Conservation (phyloP, 495 filamentous ascomycete species). For the Thermochaetoides thermophila region DNA sequence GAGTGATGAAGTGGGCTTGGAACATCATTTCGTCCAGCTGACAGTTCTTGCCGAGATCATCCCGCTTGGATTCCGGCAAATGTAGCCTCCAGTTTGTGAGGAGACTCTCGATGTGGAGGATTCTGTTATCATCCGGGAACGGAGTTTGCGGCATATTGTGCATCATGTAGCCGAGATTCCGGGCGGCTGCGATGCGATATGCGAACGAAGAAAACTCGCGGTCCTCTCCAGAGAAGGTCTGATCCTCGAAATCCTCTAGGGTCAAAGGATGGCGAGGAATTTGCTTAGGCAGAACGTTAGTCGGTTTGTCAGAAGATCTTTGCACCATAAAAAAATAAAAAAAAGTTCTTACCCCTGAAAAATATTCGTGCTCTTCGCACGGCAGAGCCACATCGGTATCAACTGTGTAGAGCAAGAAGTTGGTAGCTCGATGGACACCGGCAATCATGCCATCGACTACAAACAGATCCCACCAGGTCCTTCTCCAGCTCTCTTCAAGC, state of each 20-base stretch:
- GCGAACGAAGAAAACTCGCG: slow-evolving; percentile 63
- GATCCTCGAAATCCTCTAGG: slow-evolving; percentile 56
- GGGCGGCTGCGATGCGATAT: slow-evolving; percentile 59
- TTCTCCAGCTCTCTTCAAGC: slow-evolving; percentile 57
- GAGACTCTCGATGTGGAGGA: slow-evolving; percentile 50
- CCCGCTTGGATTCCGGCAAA: slow-evolving; percentile 58
- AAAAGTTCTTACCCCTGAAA: slow-evolving; percentile 38
- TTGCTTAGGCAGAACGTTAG: slow-evolving; percentile 27
- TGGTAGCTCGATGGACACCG: slow-evolving; percentile 40
- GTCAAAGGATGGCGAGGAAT: slow-evolving; percentile 46
- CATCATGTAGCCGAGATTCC: slow-evolving; percentile 64
- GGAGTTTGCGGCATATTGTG: slow-evolving; percentile 31
- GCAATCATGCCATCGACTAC: slow-evolving; percentile 58
- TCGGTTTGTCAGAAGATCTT: neutral
- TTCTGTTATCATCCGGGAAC: slow-evolving; percentile 29
- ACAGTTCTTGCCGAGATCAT: slow-evolving; percentile 51
- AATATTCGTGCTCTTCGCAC: slow-evolving; percentile 62
- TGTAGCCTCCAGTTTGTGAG: slow-evolving; percentile 76
- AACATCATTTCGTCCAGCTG: slow-evolving; percentile 82
- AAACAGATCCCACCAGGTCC: slow-evolving; percentile 89
- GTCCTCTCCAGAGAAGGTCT: slow-evolving; percentile 45
- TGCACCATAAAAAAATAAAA: neutral
- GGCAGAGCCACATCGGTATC: slow-evolving; percentile 49
- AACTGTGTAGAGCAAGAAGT: slow-evolving; percentile 42
- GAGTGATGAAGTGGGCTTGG: slow-evolving; percentile 73